Conservation (phyloP, 2,329 filamentous ascomycete species). For the Claviceps digitariae region DNA sequence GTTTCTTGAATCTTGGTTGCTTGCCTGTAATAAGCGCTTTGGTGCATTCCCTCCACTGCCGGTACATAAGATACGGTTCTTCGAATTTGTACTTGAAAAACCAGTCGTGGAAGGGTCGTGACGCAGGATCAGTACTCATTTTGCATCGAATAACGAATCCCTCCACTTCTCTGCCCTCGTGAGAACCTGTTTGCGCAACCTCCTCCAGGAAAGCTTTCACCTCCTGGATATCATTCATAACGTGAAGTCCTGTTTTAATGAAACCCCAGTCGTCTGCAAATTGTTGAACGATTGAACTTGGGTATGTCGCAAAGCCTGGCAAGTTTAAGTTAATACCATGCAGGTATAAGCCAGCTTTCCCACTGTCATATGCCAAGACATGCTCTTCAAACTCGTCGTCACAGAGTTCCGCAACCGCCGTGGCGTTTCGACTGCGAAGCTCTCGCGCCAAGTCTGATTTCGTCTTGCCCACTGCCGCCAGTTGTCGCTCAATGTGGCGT, state of each 20-base stretch:
- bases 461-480: conserved; percentile 63
- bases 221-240: conserved; percentile 58
- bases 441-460: conserved; percentile 64
- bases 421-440: conserved; percentile 71
- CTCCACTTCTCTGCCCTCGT: conserved; percentile 85
- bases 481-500: conserved; percentile 65
- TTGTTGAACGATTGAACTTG: conserved; percentile 66
- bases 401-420: conserved; percentile 88
- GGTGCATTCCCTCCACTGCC: conserved; percentile 96
- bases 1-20: conserved; percentile 69
- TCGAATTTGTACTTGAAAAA: conserved; percentile 99
- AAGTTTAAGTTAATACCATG: conserved; percentile 94
- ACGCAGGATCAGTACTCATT: conserved; percentile 37
- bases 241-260: conserved; percentile 68
- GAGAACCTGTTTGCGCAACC: conserved; percentile 76
- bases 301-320: conserved; percentile 81
- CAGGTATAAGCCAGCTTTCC: conserved; percentile 79
- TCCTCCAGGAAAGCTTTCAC: conserved; percentile 73
- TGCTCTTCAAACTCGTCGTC: conserved; percentile 96
- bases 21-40: conserved; percentile 72
- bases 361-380: conserved; percentile 74
- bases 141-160: conserved; percentile 93
- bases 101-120: conserved; percentile 66
- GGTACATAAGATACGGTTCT: conserved; percentile 96
- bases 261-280: conserved; percentile 94